Conservation (phyloP, 2,329 filamentous ascomycete species). For the Neonectria sp. region DNA sequence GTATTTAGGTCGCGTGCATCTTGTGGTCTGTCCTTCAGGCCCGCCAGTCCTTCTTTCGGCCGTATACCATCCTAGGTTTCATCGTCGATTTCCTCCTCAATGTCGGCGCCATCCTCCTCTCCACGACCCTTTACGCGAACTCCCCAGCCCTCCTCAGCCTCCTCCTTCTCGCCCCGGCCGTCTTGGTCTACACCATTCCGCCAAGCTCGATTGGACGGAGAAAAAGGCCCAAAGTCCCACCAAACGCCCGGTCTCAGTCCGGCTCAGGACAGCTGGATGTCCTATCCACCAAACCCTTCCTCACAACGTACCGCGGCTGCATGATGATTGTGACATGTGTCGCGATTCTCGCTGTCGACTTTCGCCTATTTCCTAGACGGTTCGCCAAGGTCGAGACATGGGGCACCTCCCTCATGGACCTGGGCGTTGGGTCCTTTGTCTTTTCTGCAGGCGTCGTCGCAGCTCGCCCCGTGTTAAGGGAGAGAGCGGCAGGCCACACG, state of each 20-base stretch:
- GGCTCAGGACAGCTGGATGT: constrained; percentile 50
- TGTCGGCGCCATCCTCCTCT: constrained; percentile 84
- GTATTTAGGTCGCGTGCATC: constrained; percentile 79
- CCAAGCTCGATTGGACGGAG: constrained; percentile 52
- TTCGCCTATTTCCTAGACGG: constrained; percentile 90
- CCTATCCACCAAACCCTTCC: constrained; percentile 89
- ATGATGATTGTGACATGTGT: constrained; percentile 94
- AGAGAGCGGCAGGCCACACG: constrained; percentile 67
- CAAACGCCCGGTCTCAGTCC: constrained; percentile 57
- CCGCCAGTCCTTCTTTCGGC: constrained; percentile 86
- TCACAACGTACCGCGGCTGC: constrained; percentile 90
- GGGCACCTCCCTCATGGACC: constrained; percentile 99
- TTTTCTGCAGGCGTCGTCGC: constrained; percentile 95
- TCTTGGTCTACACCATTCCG: constrained; percentile 72
- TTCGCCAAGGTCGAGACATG: constrained; percentile 99
- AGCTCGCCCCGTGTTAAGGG: constrained; percentile 83
- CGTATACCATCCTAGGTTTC: constrained; percentile 78
- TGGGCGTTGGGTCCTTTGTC: constrained; percentile 97
- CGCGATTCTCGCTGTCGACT: constrained; percentile 97
- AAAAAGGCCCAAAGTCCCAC: constrained; percentile 65
- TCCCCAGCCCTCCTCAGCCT: constrained; percentile 81
- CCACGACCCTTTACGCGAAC: constrained; percentile 87
- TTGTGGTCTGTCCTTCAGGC: constrained; percentile 93
- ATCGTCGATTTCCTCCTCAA: constrained; percentile 91
- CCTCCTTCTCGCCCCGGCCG: constrained; percentile 80